Evolutionary conservation across 495 filamentous ascomycete genomes (phyloP).

Genomic region (Barbatosphaeria neglecta): DNA sequence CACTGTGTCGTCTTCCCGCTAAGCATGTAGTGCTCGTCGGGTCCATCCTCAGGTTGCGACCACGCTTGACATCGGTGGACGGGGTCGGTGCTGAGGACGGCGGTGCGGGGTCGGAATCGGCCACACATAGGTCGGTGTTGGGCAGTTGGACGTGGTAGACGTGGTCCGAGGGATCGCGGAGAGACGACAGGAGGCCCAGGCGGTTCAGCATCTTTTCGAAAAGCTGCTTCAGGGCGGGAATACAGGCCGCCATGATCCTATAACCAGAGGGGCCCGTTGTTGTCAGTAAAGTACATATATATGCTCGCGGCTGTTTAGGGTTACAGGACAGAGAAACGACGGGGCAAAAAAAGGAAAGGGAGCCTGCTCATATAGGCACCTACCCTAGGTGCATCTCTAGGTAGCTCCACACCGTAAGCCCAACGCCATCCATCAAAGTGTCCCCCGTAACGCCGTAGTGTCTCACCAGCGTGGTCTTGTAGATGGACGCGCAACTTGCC

Average conservation of each 20-base stretch:
- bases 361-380: too few species aligned
- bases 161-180: not conserved
- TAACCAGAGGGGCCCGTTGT: not conserved
- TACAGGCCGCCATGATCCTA: slow-evolving; percentile 16
- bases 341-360: not conserved
- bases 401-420: slow-evolving; percentile 13
- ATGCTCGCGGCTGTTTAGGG: too few species aligned
- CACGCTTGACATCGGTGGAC: too few species aligned
- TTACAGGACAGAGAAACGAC: not conserved
- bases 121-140: not conserved
- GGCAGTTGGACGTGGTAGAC: not conserved
- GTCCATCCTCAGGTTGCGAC: too few species aligned
- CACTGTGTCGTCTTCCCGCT: too few species aligned
- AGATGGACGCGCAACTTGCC: slow-evolving; percentile 14
- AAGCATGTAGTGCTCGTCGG: too few species aligned
- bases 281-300: not conserved
- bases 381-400: slow-evolving; percentile 17
- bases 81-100: too few species aligned
- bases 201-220: slow-evolving; percentile 11
- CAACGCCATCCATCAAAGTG: slow-evolving; percentile 13
- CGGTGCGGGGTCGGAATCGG: too few species aligned
- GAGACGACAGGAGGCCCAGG: slow-evolving; percentile 3
- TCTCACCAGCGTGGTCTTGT: slow-evolving; percentile 13
- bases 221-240: slow-evolving; percentile 16
- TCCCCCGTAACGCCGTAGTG: slow-evolving; percentile 12